Evolutionary conservation across 352 stramenopile genomes (phyloP).

Genomic region (Phytophthora uliginosa): DNA sequence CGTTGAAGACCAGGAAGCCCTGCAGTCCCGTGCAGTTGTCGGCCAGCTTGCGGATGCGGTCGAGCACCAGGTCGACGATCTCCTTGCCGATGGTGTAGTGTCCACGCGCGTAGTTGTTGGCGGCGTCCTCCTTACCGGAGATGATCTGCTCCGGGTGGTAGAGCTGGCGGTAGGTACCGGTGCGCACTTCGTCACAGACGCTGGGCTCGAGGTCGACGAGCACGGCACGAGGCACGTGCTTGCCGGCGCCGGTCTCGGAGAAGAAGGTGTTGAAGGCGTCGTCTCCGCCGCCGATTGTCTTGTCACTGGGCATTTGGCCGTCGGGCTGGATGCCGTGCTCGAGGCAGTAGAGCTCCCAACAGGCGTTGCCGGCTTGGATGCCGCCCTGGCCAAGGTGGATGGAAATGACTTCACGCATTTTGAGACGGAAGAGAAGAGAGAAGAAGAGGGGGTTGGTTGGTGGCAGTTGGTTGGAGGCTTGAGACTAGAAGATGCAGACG

Average conservation of each 20-base stretch:
- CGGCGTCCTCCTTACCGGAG: constrained; percentile 97
- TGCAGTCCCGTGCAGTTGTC: constrained; percentile 98
- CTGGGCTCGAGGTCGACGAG: constrained; percentile 98
- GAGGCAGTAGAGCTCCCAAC: constrained; percentile 95
- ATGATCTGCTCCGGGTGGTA: constrained; percentile 99
- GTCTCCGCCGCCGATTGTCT: constrained; percentile 53
- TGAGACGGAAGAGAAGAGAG: constrained; percentile 24
- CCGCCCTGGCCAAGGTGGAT: constrained; percentile 97
- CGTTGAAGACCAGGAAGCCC: constrained; percentile 99
- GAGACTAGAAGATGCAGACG: constrained; percentile 4
- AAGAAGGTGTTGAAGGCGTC: constrained; percentile 98
- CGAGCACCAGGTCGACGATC: constrained; percentile 98
- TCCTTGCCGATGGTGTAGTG: constrained; percentile 97
- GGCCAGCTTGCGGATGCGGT: constrained; percentile 98
- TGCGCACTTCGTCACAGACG: constrained; percentile 98
- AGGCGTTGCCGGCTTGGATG: constrained; percentile 90
- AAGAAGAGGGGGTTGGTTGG: not conserved
- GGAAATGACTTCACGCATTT: constrained; percentile 8
- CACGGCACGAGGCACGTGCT: constrained; percentile 98
- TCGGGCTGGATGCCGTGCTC: constrained; percentile 96
- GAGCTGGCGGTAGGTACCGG: constrained; percentile 96
- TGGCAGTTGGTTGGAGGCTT: not conserved
- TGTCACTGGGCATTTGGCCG: constrained; percentile 81
- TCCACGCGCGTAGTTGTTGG: constrained; percentile 94
- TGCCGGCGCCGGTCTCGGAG: constrained; percentile 94